These are phyloP conservation scores for Taphrina wiesneri DNA, from an alignment of 1,139 yeast species.

Conservation along the genomic window DNA sequence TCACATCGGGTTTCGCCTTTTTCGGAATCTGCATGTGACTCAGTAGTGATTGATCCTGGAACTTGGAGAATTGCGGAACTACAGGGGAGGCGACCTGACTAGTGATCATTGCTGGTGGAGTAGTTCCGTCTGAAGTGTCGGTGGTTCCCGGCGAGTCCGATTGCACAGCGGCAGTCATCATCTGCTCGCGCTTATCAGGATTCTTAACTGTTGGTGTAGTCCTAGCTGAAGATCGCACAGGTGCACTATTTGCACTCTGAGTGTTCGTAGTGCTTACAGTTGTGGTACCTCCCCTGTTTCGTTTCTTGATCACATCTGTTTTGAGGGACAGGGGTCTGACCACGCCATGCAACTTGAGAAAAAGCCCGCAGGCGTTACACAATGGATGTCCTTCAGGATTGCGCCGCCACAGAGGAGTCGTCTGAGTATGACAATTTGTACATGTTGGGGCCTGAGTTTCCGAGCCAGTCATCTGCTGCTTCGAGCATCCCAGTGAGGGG, in stretches of 20 bases:
- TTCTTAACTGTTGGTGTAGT: background rate
- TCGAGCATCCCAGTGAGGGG: constrained; percentile 24
- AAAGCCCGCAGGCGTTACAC: constrained; percentile 94
- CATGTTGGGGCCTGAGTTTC: constrained; percentile 50
- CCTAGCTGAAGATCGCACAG: background rate
- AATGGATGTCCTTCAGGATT: constrained; percentile 89
- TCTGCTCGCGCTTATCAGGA: background rate
- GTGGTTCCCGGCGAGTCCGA: constrained; percentile 15
- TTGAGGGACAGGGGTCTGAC: constrained; percentile 87
- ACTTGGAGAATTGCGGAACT: background rate
- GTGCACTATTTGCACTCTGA: background rate
- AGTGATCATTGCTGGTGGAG: constrained; percentile 18
- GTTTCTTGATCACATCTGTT: constrained; percentile 87
- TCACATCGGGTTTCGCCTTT: background rate
- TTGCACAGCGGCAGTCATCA: background rate
- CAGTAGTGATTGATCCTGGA: background rate
- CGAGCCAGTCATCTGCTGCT: constrained; percentile 34
- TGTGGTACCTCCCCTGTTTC: constrained; percentile 49
- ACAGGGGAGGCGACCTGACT: constrained; percentile 26
- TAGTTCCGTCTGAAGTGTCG: constrained; percentile 18
- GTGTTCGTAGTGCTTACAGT: background rate
- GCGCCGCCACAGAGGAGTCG: constrained; percentile 94
- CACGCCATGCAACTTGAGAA: constrained; percentile 87
- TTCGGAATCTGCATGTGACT: constrained; percentile 3
- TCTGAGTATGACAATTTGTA: constrained; percentile 86